phyloP scores from a whole-genome alignment of 345 rosid genomes.

The Pugionium dolabratum region DNA sequence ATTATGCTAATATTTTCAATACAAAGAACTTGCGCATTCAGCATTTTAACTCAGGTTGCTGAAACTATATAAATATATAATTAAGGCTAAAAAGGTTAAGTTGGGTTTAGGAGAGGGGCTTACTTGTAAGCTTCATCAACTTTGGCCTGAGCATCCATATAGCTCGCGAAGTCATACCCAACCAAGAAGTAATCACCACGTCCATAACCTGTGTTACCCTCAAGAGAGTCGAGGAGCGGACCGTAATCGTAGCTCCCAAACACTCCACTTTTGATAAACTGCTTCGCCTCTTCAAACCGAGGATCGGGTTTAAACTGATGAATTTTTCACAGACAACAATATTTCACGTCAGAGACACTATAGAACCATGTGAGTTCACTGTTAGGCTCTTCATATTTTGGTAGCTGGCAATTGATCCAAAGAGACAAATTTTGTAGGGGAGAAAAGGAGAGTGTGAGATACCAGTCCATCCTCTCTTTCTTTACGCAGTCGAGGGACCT shows the following conservation, averaged over 20 bases:
- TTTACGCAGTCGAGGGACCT: constrained; percentile 77
- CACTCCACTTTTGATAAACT: constrained; percentile 79
- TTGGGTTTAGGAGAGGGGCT: constrained; percentile 37
- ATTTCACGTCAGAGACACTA: constrained; percentile 5
- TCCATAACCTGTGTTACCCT: constrained; percentile 89
- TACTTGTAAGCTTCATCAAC: constrained; percentile 93
- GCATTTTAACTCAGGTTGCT: neutral
- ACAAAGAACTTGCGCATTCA: neutral
- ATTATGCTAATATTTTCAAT: constrained; percentile 8
- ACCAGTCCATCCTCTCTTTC: constrained; percentile 90
- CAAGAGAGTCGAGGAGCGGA: constrained; percentile 90
- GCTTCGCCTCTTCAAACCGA: constrained; percentile 93
- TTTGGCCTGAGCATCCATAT: constrained; percentile 80
- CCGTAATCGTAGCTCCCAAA: constrained; percentile 89
- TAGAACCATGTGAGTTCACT: constrained; percentile 14
- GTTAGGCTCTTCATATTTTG: neutral
- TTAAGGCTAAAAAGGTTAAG: neutral
- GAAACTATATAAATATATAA: too few relatives aligned
- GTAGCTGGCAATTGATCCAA: neutral
- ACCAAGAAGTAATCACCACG: constrained; percentile 96
- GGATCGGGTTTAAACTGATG: constrained; percentile 90
- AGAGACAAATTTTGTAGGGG: neutral
- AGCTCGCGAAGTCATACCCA: constrained; percentile 84
- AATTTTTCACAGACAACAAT: constrained; percentile 3
- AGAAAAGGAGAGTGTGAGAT: constrained; percentile 26